phyloP scores from a whole-genome alignment of 495 filamentous ascomycete genomes.

The Xylaria acuta region DNA sequence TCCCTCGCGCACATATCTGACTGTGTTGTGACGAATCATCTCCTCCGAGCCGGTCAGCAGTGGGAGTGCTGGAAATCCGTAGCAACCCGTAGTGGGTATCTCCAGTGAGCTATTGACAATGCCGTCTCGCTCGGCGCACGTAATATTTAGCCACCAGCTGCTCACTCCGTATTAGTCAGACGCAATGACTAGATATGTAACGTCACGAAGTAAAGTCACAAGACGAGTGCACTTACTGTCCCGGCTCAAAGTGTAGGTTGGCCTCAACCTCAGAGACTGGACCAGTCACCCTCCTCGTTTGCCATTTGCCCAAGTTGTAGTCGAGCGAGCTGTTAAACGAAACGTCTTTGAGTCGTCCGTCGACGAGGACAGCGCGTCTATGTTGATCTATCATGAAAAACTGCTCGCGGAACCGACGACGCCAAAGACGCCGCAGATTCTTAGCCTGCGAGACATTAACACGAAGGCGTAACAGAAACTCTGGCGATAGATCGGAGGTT shows the following conservation, averaged over 20 bases:
- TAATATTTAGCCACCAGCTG: constrained; percentile 59
- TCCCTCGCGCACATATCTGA: constrained; percentile 47
- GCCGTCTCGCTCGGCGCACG: constrained; percentile 55
- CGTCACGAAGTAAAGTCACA: not conserved
- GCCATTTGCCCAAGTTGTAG: constrained; percentile 37
- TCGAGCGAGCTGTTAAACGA: constrained; percentile 34
- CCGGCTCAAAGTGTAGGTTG: constrained; percentile 39
- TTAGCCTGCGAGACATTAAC: constrained; percentile 36
- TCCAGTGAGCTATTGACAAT: constrained; percentile 47
- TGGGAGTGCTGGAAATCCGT: constrained; percentile 46
- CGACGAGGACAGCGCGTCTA: constrained; percentile 40
- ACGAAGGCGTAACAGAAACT: constrained; percentile 29
- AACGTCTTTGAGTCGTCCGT: constrained; percentile 44
- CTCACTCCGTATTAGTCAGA: constrained; percentile 8
- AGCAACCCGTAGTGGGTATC: constrained; percentile 44
- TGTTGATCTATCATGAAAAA: constrained; percentile 51
- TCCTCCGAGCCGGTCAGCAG: constrained; percentile 54
- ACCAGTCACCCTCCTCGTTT: constrained; percentile 25
- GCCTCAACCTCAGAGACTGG: constrained; percentile 41
- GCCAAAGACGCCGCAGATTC: constrained; percentile 47
- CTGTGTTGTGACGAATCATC: constrained; percentile 30
- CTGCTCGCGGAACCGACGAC: constrained; percentile 41
- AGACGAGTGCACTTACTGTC: constrained; percentile 39
- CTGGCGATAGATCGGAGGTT: constrained; percentile 12
- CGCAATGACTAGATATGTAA: not conserved